Evolutionary conservation across 2,329 filamentous ascomycete genomes (phyloP), one percentile per base, ranked within the genome.

Genomic region (Nothopassalora personata): DNA sequence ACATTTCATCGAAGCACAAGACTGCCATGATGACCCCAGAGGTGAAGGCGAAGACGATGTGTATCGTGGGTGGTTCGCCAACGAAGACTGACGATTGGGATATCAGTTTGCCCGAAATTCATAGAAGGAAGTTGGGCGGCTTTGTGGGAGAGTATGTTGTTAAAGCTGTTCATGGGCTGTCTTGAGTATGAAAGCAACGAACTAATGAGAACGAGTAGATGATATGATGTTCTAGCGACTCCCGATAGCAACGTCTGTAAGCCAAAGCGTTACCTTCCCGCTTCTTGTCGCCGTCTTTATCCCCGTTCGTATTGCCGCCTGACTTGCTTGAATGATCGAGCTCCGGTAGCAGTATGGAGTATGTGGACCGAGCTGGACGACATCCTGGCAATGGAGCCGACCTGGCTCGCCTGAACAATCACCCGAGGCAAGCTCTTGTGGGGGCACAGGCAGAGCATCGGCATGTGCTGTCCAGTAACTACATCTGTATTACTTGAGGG

Each of bases 1-100:
- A 77, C 62, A 65, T 77, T 10, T 63, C 68, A 0, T 57, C 69
- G 18, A 71, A 71, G 36, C 76, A 77, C 66, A 70, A 67, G 13
- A 60, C 67, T 11, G 31, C 68, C 67, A 36, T 64, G 62, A 36
- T 72, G 69, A 64, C 66, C 51, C 61, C 68, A 61, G 59, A 68
- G 60, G 65, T 67, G 18, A 52, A 49, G 60, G 57, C 54, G 50
- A 71, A 70, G 67, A 71, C 68, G 5, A 71, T 65, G 46, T 73
- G 73, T 60, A 62, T 77, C 5, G 36, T 76, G 1, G 75, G 74
- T 0, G 64, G 74, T n/a, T 58, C 65, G 39, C 70, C 75, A 6
- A 67, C 63, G 75, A 69, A 68, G 57, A 45, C 28, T 8, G 8
- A 53, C 1, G 55, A 47, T 19, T 57, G 55, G 55, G 55, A 57